Evolutionary conservation across 495 filamentous ascomycete species (phyloP), one percentile per base, ranked within the genome.

Genomic region (Xylaria scruposa): DNA sequence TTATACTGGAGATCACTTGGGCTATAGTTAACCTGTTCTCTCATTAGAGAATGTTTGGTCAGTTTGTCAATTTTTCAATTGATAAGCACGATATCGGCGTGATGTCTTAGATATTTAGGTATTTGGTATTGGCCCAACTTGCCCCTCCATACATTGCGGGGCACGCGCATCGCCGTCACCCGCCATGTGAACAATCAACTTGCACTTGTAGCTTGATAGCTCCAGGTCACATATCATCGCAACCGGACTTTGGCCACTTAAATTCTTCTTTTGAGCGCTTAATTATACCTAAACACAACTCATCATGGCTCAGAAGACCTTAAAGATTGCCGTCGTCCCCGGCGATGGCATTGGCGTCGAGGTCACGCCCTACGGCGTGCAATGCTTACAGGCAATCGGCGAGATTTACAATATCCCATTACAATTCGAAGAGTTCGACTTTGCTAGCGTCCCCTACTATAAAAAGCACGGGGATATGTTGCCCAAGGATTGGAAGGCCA

Each of bases 311-410:
- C 49, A 29, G 24, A 71, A 59, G 31, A 24, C 75, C 1, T 63
- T 81, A 29, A 77, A 73, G 29, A 78, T 81, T 33, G 79, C 79
- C 15, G 76, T 80, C 33, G 78, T 81, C 46, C 79, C 79, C 44
- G 79, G 78, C 21, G 78, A 81, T 54, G 79, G 79, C 13, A 80
- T 81, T 54, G 79, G 78, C 4, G 73, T 68, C 4, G 79, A 81
- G 42, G 78, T 81, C 38, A 78, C 76, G 74, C 78, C 76, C 3
- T 74, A 75, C 15, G 78, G 78, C 1, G 76, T 80, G 9, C 67
- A 63, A 3, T 78, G 78, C 63, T 70, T 80, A 8, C 70, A 80
- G 33, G 75, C 71, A 12, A 73, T 75, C 4, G 70, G 72, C 51
- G 71, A 73, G 40, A 56, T 74, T 2, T 80, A 76, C 49, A 69